A percentile compares a stretch with the other conserved stretches of the same genome.
Conservation (phyloP, 352 stramenopile genomes). For the Phytophthora hibernalis region DNA sequence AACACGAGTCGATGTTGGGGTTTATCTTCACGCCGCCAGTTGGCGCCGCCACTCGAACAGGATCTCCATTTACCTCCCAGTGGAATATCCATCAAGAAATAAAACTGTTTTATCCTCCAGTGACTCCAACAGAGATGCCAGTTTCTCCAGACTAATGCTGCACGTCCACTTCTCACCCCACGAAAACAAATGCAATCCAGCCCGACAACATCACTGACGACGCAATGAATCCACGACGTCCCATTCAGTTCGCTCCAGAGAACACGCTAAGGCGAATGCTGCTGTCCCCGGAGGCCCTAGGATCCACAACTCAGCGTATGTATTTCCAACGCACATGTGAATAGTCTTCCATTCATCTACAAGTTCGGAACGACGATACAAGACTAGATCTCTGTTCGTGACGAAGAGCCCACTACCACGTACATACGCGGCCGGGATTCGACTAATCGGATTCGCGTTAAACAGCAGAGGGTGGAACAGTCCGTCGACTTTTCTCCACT, state of each 20-base stretch:
- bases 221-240: constrained; percentile 19
- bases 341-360: background rate
- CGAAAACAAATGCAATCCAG: constrained; percentile 10
- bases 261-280: constrained; percentile 24
- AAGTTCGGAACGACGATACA: background rate
- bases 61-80: background rate
- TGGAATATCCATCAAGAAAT: constrained; percentile 9
- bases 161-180: constrained; percentile 7
- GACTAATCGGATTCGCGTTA: background rate
- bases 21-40: background rate
- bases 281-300: constrained; percentile 14
- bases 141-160: background rate
- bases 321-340: background rate
- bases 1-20: constrained; percentile 8
- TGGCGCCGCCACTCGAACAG: background rate
- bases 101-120: constrained; percentile 4
- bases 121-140: background rate
- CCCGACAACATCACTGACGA: background rate
- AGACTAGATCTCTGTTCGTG: background rate
- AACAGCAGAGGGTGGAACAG: background rate
- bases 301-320: constrained; percentile 14
- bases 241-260: constrained; percentile 12
- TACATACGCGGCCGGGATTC: background rate
- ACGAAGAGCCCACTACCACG: background rate
- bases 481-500: background rate